phyloP scores from a whole-genome alignment of 768 basidiomycete species.

The Lactarius pseudohatsudake region DNA sequence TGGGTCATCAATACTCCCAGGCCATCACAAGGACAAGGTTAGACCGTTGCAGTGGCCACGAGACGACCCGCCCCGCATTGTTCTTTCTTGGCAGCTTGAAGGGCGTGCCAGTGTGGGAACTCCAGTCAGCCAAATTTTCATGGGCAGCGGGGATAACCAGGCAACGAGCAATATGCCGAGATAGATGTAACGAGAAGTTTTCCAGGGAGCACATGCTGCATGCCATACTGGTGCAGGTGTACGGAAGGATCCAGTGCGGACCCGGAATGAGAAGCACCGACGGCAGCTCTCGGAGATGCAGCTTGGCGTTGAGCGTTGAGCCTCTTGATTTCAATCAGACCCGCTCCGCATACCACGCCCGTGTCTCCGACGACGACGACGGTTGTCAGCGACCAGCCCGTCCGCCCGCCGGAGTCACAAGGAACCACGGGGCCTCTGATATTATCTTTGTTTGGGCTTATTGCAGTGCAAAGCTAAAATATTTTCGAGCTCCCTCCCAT shows the following conservation, averaged over 20 bases:
- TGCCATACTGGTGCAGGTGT: background rate
- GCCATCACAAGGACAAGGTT: background rate
- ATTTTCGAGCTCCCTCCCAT: background rate
- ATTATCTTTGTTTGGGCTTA: background rate
- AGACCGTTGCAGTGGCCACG: background rate
- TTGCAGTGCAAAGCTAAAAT: background rate
- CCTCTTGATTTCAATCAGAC: background rate
- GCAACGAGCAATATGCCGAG: background rate
- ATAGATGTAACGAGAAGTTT: conserved; percentile 3
- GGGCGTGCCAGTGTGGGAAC: background rate
- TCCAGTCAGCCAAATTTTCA: background rate
- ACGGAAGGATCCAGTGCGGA: conserved; percentile 2
- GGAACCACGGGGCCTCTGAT: background rate
- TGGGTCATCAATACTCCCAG: background rate
- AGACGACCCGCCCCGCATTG: background rate
- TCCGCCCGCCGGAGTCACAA: background rate
- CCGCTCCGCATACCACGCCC: background rate
- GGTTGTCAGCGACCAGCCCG: background rate
- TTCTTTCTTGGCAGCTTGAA: background rate
- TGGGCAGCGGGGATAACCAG: background rate
- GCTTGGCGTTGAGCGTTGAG: background rate
- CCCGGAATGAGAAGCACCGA: conserved; percentile 6
- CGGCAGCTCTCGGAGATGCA: conserved; percentile 5
- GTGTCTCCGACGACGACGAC: background rate
- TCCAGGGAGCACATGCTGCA: conserved; percentile 8